Conservation (phyloP, 768 basidiomycete species). For the Tricholoma sp. region DNA sequence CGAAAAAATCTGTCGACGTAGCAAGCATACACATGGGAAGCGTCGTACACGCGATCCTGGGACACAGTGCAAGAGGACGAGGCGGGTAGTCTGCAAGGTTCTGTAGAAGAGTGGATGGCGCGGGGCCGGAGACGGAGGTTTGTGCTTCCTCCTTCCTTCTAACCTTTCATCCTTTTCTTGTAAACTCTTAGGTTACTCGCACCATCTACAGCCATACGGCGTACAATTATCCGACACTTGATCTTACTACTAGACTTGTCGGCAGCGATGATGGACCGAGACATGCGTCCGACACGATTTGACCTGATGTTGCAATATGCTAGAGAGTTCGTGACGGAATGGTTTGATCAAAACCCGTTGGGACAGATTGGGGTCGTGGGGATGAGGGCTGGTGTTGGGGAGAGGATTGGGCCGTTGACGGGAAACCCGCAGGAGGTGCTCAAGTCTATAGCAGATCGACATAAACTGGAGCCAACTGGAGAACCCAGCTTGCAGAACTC, state of each 20-base stretch:
- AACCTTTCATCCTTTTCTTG: neutral
- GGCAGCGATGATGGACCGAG: slow-evolving; percentile 87
- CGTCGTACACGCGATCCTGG: slow-evolving; percentile 91
- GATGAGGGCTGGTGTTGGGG: slow-evolving; percentile 87
- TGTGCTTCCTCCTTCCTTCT: slow-evolving; percentile 13
- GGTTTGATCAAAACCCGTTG: slow-evolving; percentile 99
- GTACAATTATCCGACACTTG: slow-evolving; percentile 95
- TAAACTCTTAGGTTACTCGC: slow-evolving; percentile 54
- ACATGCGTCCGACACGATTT: slow-evolving; percentile 93
- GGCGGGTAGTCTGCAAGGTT: slow-evolving; percentile 80
- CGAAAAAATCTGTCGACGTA: slow-evolving; percentile 4
- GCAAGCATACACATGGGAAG: slow-evolving; percentile 96
- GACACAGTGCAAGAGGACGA: slow-evolving; percentile 97
- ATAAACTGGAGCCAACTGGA: slow-evolving; percentile 83
- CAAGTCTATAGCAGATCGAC: slow-evolving; percentile 75
- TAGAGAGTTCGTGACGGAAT: slow-evolving; percentile 88
- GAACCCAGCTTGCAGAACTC: slow-evolving; percentile 97
- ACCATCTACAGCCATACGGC: slow-evolving; percentile 82
- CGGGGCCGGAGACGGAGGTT: slow-evolving; percentile 80
- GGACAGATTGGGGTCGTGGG: slow-evolving; percentile 95
- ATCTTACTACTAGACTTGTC: slow-evolving; percentile 92
- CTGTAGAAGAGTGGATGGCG: slow-evolving; percentile 87
- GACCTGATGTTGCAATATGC: slow-evolving; percentile 88
- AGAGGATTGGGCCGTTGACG: slow-evolving; percentile 88
- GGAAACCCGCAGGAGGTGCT: slow-evolving; percentile 99